Evolutionary conservation across 2,329 filamentous ascomycete species (phyloP).

Genomic region (Microsporum ferrugineum): DNA sequence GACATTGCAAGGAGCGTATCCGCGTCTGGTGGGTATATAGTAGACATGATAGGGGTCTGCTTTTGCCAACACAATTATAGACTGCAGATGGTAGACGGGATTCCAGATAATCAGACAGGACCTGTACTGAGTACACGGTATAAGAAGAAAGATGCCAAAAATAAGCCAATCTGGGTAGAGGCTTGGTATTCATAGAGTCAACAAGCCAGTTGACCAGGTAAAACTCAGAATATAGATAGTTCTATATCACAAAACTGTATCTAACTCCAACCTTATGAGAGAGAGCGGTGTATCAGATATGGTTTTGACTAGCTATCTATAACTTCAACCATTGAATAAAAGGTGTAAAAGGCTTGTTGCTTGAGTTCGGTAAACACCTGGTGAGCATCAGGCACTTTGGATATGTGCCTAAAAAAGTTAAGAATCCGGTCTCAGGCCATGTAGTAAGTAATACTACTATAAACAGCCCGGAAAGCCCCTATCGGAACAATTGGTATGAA

Average conservation of each 20-base stretch:
- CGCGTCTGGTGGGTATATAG: not conserved
- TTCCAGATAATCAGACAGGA: not conserved
- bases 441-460: not conserved
- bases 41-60: not conserved
- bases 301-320: too few species aligned
- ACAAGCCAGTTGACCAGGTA: not conserved
- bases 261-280: not conserved
- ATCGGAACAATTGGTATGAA: not conserved
- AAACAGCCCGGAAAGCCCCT: not conserved
- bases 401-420: not conserved
- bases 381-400: not conserved
- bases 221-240: not conserved
- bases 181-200: not conserved
- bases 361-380: too few species aligned
- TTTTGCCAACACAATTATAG: not conserved
- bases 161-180: not conserved
- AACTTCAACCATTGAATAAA: too few species aligned
- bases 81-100: not conserved
- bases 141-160: not conserved
- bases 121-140: not conserved
- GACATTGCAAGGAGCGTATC: not conserved
- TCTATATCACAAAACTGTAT: not conserved
- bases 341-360: too few species aligned
- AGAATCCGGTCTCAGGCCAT: not conserved
- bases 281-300: not conserved